Base-by-base conservation (phyloP, 371 early-diverging fungal species). In the Mortierella sp. region DNA sequence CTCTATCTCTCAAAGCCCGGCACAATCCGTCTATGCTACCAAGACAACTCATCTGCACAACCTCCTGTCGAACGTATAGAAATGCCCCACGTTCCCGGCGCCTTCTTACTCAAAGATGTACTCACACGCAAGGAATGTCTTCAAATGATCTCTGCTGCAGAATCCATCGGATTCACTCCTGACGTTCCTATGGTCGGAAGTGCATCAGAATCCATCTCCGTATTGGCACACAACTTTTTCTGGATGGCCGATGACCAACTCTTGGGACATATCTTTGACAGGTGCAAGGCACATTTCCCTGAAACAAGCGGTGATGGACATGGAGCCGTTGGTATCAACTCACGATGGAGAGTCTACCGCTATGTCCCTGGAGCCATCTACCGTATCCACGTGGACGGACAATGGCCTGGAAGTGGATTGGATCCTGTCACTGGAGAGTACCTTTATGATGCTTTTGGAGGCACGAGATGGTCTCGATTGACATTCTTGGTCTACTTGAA, bases 401-500 rank as follows among this genome's bases (percentile, higher is more conserved):
- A 88, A 30, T 90, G 90, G 90, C 90, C 90, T 12, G 86, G 80
- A 14, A 78, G 79, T 62, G 88, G 87, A 8, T 66, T 89, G 20
- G 86, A 84, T 60, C 86, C 85, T 10, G 73, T 70, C 26, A 85
- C 80, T 14, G 87, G 88, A 14, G 72, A 86, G 24, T 88, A 88
- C 64, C 74, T 83, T 28, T 87, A 87, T 62, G 88, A 89, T 67
- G 81, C 75, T 20, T 83, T 79, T 64, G 75, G 76, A 11, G 87
- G 86, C 16, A 77, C 78, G 28, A 83, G 86, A 20, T 85, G 88
- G 85, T 87, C 87, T 0, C 68, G 85, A 35, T 64, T 89, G 66
- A 90, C 91, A 0, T 88, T 90, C 73, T 76, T 89, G 76, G 79
- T 90, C 24, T 87, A 88, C 64, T 68, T 90, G 59, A 90, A 90